These are phyloP conservation scores for Citropsis articulata DNA, from an alignment of 345 rosid genomes.

Conservation along the genomic window DNA sequence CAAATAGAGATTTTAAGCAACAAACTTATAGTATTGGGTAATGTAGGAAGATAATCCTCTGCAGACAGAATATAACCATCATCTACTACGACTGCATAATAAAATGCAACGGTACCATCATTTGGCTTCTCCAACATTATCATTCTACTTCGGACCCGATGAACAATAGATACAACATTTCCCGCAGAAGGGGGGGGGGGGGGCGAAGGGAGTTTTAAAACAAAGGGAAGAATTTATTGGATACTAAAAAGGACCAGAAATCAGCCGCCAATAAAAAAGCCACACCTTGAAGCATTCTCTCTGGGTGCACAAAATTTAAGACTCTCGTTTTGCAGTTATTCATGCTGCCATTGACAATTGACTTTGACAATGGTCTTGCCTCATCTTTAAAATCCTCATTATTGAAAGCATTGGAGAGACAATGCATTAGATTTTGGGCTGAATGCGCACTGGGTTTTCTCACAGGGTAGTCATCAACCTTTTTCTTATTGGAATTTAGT, in stretches of 20 bases:
- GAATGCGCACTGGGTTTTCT: conserved; percentile 42
- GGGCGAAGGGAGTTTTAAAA: no score
- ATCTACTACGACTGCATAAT: conserved; percentile 74
- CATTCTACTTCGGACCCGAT: conserved; percentile 47
- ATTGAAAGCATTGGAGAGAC: conserved; percentile 44
- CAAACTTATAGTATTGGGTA: conserved; percentile 84
- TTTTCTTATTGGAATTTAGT: conserved; percentile 63
- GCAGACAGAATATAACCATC: conserved; percentile 59
- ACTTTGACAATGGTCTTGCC: conserved; percentile 57
- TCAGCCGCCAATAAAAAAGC: conserved; percentile 19
- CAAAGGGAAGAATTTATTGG: conserved; percentile 12
- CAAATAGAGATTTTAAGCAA: neutral
- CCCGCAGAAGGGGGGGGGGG: conserved; percentile 35
- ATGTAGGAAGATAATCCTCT: conserved; percentile 70
- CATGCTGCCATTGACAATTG: conserved; percentile 72
- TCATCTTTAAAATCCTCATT: conserved; percentile 70
- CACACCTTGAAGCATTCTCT: conserved; percentile 72
- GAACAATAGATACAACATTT: conserved; percentile 39
- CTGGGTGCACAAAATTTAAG: conserved; percentile 46
- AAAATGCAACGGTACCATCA: conserved; percentile 83
- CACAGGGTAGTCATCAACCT: conserved; percentile 45
- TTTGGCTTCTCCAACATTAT: conserved; percentile 73
- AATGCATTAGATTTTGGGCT: conserved; percentile 27
- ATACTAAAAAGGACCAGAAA: conserved; percentile 6
- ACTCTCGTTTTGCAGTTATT: conserved; percentile 76